phyloP scores from a whole-genome alignment of 1,139 yeast species.

The Arxiozyma telluris region DNA sequence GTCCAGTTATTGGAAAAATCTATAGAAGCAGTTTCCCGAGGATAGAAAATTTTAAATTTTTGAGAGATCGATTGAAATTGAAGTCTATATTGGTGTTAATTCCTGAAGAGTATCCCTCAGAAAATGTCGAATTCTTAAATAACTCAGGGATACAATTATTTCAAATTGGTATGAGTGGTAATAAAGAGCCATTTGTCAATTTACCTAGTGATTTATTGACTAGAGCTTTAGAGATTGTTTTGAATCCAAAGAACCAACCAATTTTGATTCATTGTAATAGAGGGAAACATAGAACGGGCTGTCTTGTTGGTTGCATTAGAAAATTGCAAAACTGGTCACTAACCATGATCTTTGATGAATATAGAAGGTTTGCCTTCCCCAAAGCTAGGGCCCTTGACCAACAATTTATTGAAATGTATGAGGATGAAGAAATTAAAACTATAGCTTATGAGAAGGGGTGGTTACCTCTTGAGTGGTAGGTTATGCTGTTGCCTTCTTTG shows the following conservation, averaged over 20 bases:
- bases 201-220: constrained; percentile 70
- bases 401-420: constrained; percentile 84
- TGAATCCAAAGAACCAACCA: constrained; percentile 84
- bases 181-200: constrained; percentile 89
- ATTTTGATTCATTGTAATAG: constrained; percentile 87
- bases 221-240: constrained; percentile 69
- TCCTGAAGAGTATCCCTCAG: constrained; percentile 84
- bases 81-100: constrained; percentile 75
- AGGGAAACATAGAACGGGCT: constrained; percentile 95
- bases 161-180: constrained; percentile 91
- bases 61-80: constrained; percentile 46
- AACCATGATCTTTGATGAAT: constrained; percentile 90
- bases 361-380: constrained; percentile 87
- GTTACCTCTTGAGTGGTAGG: constrained; percentile 63
- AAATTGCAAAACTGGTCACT: constrained; percentile 86
- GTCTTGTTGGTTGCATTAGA: constrained; percentile 85
- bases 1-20: constrained; percentile 69
- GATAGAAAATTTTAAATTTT: constrained; percentile 65
- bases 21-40: constrained; percentile 89
- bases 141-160: constrained; percentile 57
- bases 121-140: constrained; percentile 55
- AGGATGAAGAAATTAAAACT: constrained; percentile 49
- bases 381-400: constrained; percentile 93
- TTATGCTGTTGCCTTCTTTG: background rate
- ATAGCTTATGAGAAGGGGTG: constrained; percentile 46